Conservation (phyloP, 2,329 filamentous ascomycete species). For the Gliomastix tumulicola region DNA sequence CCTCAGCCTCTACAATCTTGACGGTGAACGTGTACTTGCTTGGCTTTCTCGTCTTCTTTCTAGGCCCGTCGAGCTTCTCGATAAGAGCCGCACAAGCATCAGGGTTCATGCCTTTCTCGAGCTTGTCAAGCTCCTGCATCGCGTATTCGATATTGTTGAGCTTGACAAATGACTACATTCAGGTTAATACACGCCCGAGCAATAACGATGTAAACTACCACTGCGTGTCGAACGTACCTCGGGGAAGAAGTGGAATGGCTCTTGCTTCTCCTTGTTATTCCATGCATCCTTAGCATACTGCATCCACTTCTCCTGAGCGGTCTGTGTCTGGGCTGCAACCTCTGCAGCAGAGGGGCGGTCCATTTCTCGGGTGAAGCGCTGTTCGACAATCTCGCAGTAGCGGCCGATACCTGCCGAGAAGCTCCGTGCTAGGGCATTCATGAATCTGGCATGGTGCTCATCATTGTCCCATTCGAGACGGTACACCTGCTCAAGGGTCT, state of each 20-base stretch:
- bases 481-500: conserved; percentile 81
- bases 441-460: conserved; percentile 90
- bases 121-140: conserved; percentile 81
- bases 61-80: conserved; percentile 64
- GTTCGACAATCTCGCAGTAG: conserved; percentile 89
- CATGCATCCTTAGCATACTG: conserved; percentile 91
- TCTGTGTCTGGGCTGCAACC: conserved; percentile 67
- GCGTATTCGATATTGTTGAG: conserved; percentile 97
- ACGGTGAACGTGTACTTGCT: conserved; percentile 97
- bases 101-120: conserved; percentile 85
- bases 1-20: conserved; percentile 96
- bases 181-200: too few relatives aligned
- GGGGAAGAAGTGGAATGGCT: conserved; percentile 93
- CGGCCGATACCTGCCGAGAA: conserved; percentile 76
- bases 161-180: conserved; percentile 79
- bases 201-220: too few relatives aligned
- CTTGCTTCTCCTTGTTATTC: conserved; percentile 84
- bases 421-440: conserved; percentile 84
- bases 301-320: conserved; percentile 87
- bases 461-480: conserved; percentile 89
- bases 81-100: conserved; percentile 84
- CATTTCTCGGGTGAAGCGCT: conserved; percentile 85
- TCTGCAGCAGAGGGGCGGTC: conserved; percentile 85
- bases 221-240: conserved; percentile 61
- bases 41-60: conserved; percentile 56